These are phyloP conservation scores for Zygosaccharomyces rouxii DNA, from an alignment of 805 yeast species.

Conservation along the genomic window DNA sequence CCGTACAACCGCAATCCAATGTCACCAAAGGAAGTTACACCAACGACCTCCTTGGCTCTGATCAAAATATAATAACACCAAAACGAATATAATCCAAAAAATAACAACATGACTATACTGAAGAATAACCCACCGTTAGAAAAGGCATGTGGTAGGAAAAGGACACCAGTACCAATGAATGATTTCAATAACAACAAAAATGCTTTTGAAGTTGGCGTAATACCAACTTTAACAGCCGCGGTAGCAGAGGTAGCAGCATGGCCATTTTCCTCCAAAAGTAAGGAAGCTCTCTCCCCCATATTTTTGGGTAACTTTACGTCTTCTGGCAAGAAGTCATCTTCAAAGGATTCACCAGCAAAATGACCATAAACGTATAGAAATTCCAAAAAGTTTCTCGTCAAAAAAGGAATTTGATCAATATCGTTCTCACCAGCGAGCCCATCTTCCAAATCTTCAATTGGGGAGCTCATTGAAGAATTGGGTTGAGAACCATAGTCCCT, in stretches of 20 bases:
- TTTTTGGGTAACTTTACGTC: conserved; percentile 40
- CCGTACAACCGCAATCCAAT: conserved; percentile 66
- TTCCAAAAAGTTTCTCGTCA: conserved; percentile 71
- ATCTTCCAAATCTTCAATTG: conserved; percentile 16
- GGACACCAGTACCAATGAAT: conserved; percentile 72
- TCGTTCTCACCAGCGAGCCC: conserved; percentile 31
- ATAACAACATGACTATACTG: conserved; percentile 46
- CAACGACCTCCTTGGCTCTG: conserved; percentile 51
- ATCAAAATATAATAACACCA: conserved; percentile 74
- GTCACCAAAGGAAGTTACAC: conserved; percentile 74
- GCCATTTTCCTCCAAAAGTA: conserved; percentile 9
- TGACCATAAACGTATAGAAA: conserved; percentile 77
- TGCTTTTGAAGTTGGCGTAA: conserved; percentile 69
- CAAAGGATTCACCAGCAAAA: conserved; percentile 80
- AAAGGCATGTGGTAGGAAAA: conserved; percentile 66
- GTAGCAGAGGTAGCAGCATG: conserved; percentile 11
- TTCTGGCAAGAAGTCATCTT: conserved; percentile 50
- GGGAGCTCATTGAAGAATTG: conserved; percentile 12
- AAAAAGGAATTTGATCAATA: conserved; percentile 40
- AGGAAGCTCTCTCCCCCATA: conserved; percentile 10
- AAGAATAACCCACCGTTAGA: conserved; percentile 68
- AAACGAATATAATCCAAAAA: conserved; percentile 66
- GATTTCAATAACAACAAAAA: conserved; percentile 68
- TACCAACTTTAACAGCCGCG: conserved; percentile 50
- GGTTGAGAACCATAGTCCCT: conserved; percentile 12